Conservation (phyloP, 1,139 yeast species). For the Candida tropicalis region DNA sequence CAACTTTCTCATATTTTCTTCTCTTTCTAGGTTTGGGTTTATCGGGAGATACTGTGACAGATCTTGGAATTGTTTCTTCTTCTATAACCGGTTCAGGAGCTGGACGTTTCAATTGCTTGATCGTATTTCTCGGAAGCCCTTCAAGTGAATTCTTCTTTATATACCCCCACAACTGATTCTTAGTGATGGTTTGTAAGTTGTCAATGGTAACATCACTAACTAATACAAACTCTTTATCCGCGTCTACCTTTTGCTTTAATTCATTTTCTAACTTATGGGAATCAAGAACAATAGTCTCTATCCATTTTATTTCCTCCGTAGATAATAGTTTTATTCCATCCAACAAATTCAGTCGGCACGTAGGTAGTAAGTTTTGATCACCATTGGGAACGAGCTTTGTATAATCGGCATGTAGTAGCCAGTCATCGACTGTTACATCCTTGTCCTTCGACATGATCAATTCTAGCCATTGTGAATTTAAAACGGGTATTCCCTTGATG, state of each 20-base stretch:
- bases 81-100: not conserved
- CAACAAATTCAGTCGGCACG: slow-evolving; percentile 19
- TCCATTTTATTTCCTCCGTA: slow-evolving; percentile 10
- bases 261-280: slow-evolving; percentile 19
- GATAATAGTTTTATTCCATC: slow-evolving; percentile 16
- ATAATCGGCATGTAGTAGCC: slow-evolving; percentile 25
- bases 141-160: slow-evolving; percentile 11
- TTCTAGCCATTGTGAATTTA: slow-evolving; percentile 28
- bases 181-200: slow-evolving; percentile 9
- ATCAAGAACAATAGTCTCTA: slow-evolving; percentile 9
- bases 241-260: slow-evolving; percentile 18
- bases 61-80: no score
- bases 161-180: slow-evolving; percentile 15
- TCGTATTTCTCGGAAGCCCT: slow-evolving; percentile 13
- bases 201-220: slow-evolving; percentile 5
- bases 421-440: slow-evolving; percentile 19
- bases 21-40: slow-evolving; percentile 25
- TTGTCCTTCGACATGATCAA: slow-evolving; percentile 16
- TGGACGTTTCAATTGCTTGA: slow-evolving; percentile 11
- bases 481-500: slow-evolving; percentile 30
- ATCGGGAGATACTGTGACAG: slow-evolving; percentile 6
- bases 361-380: slow-evolving; percentile 20
- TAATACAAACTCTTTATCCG: slow-evolving; percentile 11
- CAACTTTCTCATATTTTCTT: slow-evolving; percentile 34
- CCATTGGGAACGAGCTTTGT: slow-evolving; percentile 21